phyloP scores from a whole-genome alignment of 2,329 filamentous ascomycete genomes.

The Penicillium sp. region DNA sequence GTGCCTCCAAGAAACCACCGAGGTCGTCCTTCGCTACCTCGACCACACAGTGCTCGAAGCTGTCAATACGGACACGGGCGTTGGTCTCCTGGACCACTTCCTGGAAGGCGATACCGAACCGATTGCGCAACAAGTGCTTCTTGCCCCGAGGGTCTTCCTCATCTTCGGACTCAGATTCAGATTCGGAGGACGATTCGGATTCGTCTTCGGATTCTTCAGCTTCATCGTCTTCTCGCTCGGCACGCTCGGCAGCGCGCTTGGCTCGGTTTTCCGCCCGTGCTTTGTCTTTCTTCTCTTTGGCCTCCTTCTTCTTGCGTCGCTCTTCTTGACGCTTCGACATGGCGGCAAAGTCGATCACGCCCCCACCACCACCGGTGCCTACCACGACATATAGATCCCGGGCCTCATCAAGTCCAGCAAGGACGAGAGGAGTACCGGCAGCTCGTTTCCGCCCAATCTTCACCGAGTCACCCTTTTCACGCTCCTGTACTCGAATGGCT shows the following conservation, averaged over 20 bases:
- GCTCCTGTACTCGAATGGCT: constrained; percentile 85
- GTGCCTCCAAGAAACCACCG: constrained; percentile 80
- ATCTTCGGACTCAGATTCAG: constrained; percentile 57
- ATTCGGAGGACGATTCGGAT: constrained; percentile 58
- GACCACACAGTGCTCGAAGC: constrained; percentile 95
- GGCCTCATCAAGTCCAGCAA: constrained; percentile 84
- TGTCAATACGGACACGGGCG: constrained; percentile 86
- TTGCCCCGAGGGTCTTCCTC: constrained; percentile 56
- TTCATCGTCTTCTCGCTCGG: constrained; percentile 53
- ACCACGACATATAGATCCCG: constrained; percentile 89
- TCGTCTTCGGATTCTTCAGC: constrained; percentile 60
- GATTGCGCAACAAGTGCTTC: constrained; percentile 75
- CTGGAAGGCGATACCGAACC: constrained; percentile 93
- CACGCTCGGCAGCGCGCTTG: constrained; percentile 55
- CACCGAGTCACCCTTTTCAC: constrained; percentile 72
- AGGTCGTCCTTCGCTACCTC: constrained; percentile 98
- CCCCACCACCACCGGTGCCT: constrained; percentile 83
- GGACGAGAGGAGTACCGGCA: constrained; percentile 76
- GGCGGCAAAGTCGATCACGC: constrained; percentile 65
- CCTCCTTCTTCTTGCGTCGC: constrained; percentile 63
- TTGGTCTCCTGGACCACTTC: constrained; percentile 91
- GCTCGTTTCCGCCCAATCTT: constrained; percentile 41
- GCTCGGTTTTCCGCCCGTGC: constrained; percentile 64
- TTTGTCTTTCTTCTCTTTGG: constrained; percentile 63
- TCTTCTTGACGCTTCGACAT: constrained; percentile 67